Evolutionary conservation across 306 rosid genomes (phyloP).

Genomic region (Sophora flavescens): DNA sequence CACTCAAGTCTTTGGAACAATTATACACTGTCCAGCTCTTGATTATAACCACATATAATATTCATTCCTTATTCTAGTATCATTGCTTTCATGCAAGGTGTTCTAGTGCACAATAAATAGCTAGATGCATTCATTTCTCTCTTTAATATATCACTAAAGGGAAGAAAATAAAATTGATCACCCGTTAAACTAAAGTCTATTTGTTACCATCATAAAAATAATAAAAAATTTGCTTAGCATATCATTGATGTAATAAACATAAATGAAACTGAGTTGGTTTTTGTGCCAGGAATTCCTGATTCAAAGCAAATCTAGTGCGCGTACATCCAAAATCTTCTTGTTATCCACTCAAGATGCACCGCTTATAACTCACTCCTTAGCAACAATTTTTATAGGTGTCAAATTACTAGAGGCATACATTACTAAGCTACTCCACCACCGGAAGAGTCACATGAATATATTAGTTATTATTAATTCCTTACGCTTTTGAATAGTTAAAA

Average conservation of each 20-base stretch:
- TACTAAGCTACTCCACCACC: slow-evolving; percentile 21
- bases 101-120: background rate
- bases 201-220: background rate
- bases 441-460: slow-evolving; percentile 14
- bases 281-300: too few relatives aligned
- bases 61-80: slow-evolving; percentile 26
- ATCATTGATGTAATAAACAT: slow-evolving; percentile 2
- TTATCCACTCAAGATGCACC: too few relatives aligned
- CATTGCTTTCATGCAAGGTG: slow-evolving; percentile 15
- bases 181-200: slow-evolving; percentile 24
- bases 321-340: too few relatives aligned
- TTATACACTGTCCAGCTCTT: background rate
- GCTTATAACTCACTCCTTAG: too few relatives aligned
- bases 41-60: slow-evolving; percentile 24
- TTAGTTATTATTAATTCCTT: slow-evolving; percentile 3
- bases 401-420: slow-evolving; percentile 3
- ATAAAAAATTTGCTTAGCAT: background rate
- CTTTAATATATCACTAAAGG: slow-evolving; percentile 17
- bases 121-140: slow-evolving; percentile 40
- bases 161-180: background rate
- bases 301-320: too few relatives aligned
- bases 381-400: slow-evolving; percentile 6
- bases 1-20: slow-evolving; percentile 8
- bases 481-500: slow-evolving; percentile 22
- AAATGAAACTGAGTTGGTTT: too few relatives aligned